These are phyloP conservation scores for Potentilla sterilis DNA, from an alignment of 306 rosid species.

Conservation along the genomic window DNA sequence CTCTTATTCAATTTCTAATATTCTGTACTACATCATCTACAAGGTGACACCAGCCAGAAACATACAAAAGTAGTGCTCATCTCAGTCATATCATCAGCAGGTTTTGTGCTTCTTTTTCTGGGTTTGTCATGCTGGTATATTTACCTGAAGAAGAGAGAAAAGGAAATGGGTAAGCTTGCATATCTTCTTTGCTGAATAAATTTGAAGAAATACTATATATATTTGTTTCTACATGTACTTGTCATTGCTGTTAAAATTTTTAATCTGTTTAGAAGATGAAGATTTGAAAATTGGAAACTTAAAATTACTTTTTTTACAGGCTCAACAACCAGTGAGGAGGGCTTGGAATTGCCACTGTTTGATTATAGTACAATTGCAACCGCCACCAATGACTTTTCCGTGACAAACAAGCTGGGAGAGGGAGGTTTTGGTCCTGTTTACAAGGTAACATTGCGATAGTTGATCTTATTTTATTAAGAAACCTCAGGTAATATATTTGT, in stretches of 20 bases:
- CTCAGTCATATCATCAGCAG: slow-evolving; percentile 7
- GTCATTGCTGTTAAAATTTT: not conserved
- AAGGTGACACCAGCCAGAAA: not conserved
- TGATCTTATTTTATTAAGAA: not conserved
- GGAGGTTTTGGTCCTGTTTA: slow-evolving; percentile 61
- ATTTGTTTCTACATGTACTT: not conserved
- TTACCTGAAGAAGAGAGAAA: slow-evolving; percentile 4
- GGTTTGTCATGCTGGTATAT: not conserved
- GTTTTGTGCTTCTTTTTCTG: not conserved
- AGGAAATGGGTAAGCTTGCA: slow-evolving; percentile 27
- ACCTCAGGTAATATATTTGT: not conserved
- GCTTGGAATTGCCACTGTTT: slow-evolving; percentile 44
- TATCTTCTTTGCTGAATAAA: not conserved
- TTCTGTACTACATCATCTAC: not conserved
- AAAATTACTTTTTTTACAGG: slow-evolving; percentile 4
- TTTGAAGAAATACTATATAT: not conserved
- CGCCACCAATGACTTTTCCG: slow-evolving; percentile 44
- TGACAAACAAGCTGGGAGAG: slow-evolving; percentile 42
- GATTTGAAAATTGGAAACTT: not conserved
- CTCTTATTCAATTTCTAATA: not conserved
- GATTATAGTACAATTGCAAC: slow-evolving; percentile 37
- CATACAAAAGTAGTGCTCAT: not conserved
- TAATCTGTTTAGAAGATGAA: not conserved
- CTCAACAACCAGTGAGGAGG: slow-evolving; percentile 21
- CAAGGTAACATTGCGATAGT: slow-evolving; percentile 32